A percentile compares a stretch with the other conserved stretches of the same genome.
These are phyloP conservation scores for Cucumis sativus DNA, from an alignment of 306 rosid genomes.

Conservation along the genomic window DNA sequence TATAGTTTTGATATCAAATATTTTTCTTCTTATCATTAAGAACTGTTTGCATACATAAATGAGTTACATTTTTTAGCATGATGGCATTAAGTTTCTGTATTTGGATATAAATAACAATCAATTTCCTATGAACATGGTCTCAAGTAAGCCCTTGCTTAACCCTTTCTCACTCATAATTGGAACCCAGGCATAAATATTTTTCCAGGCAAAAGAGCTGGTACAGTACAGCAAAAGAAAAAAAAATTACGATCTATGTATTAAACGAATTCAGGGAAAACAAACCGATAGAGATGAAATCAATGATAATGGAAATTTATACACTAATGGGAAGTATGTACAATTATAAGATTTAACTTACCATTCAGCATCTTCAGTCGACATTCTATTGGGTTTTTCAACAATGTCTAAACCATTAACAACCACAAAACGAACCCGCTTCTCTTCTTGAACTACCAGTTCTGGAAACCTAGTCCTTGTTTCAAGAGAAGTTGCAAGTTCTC, in stretches of 20 bases:
- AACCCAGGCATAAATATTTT: not conserved
- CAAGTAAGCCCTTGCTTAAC: not conserved
- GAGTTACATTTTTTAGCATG: not conserved
- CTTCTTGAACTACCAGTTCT: conserved; percentile 88
- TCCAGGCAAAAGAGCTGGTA: not conserved
- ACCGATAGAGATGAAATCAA: not conserved
- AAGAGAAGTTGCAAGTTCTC: conserved; percentile 90
- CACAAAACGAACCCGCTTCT: conserved; percentile 91
- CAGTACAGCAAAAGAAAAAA: not conserved
- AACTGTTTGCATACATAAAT: not conserved
- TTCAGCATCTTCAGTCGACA: conserved; percentile 59
- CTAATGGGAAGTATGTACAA: not conserved
- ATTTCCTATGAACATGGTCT: not conserved
- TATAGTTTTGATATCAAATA: not conserved
- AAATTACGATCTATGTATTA: not conserved
- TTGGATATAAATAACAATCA: not conserved
- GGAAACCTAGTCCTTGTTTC: conserved; percentile 90
- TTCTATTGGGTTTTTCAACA: conserved; percentile 64
- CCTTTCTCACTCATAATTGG: not conserved
- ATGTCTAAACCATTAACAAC: conserved; percentile 82
- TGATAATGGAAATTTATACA: not conserved
- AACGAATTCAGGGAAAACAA: not conserved
- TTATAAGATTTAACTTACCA: conserved; percentile 40
- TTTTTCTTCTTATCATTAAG: not conserved
- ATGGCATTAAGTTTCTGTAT: not conserved